Percentiles rank a stretch among this genome's conserved stretches.
These are phyloP conservation scores for Pneumocystis sp. DNA, from an alignment of 1,139 yeast species.

Conservation along the genomic window DNA sequence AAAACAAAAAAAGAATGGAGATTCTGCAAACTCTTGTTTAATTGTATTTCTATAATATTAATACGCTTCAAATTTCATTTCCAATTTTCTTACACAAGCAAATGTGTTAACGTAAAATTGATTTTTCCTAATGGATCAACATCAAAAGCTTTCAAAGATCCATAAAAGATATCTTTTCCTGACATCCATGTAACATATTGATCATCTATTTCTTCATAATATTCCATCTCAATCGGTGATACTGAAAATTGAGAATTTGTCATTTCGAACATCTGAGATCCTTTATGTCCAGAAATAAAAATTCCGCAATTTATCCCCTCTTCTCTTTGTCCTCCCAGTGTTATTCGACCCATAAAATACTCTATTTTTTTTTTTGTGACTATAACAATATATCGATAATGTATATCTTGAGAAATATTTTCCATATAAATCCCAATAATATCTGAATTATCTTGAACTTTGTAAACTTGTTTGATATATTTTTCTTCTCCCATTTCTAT, in stretches of 20 bases:
- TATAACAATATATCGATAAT: not conserved
- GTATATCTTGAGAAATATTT: not conserved
- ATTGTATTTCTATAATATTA: not conserved
- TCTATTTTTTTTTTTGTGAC: not conserved
- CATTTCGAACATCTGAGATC: not conserved
- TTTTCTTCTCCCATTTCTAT: constrained; percentile 31
- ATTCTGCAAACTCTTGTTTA: not conserved
- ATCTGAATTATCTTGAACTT: not conserved
- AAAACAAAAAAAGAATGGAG: constrained; percentile 16
- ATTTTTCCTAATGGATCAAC: not conserved
- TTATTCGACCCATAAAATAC: not conserved
- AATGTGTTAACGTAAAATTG: not conserved
- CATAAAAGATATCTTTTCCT: not conserved
- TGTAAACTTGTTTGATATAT: constrained; percentile 25
- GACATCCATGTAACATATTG: not conserved
- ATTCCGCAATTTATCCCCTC: not conserved
- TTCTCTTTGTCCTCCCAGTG: not conserved
- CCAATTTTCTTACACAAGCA: not conserved
- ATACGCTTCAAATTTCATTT: not conserved
- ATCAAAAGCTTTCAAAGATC: not conserved
- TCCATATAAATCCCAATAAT: not conserved
- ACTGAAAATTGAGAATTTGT: not conserved
- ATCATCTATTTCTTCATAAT: not conserved
- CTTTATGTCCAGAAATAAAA: not conserved
- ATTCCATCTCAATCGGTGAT: not conserved